Base-by-base conservation (phyloP, 352 stramenopile genomes). In the Phytophthora pinifolia region DNA sequence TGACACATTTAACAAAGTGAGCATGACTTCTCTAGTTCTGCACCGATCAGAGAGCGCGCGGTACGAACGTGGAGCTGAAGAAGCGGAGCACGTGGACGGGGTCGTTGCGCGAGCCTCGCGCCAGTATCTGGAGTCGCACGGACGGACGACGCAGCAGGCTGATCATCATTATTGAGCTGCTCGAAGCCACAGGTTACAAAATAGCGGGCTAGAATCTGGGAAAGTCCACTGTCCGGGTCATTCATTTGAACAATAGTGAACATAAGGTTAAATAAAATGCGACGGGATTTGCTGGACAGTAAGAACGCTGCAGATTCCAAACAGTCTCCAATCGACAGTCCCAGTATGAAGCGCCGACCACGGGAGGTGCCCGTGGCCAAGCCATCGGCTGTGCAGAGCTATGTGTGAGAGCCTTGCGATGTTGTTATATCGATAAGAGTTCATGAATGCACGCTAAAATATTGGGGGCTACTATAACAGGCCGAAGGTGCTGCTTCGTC, bases 351-450 rank as follows among this genome's bases (percentile, higher is more conserved):
- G 43, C 57, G 35, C 15, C 27, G 57, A 46, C 80, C 78, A 4
- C 74, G 78, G 2, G 78, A 91, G 47, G 59, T 91, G 44, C 80
- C 80, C 0, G 55, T 84, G 34, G 46, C 59, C 33, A 86, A 76
- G 37, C 80, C 80, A 13, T 91, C 78, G 3, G 55, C 78, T 12
- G 70, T 65, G 34, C 70, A 85, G 45, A 63, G 33, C 46, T 88
- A 83, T 58, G 67, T 86, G 79, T 89, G 44, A 35, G 52, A 20
- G 44, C 0, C 12, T 13, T 32, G 14, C 22, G n/a, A 15, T 1
- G 39, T 22, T 15, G 0, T 38, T n/a, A 27, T 36, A 45, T 8
- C 18, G 20, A 2, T 35, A 27, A 32, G n/a, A 6, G n/a, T n/a
- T 43, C 30, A 2, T 54, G 15, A 17, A 46, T 39, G 14, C 6